These are phyloP conservation scores for Suillus clintonianus DNA, from an alignment of 768 basidiomycete genomes.

Conservation along the genomic window DNA sequence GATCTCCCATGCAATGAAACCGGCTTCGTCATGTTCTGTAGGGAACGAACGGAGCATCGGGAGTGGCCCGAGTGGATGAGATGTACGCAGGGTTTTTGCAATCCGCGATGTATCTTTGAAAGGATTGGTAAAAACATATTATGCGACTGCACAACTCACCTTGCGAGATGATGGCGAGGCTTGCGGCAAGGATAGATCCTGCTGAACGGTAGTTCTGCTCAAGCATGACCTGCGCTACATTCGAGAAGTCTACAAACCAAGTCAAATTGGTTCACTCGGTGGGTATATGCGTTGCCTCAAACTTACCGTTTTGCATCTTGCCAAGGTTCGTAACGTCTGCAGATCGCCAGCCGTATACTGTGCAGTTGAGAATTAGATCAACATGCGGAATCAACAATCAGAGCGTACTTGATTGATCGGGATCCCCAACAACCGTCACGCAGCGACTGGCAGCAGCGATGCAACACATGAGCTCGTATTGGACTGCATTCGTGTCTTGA, in stretches of 20 bases:
- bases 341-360: slow-evolving; percentile 86
- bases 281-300: background rate
- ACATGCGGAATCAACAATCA: background rate
- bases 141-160: slow-evolving; percentile 43
- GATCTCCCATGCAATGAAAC: slow-evolving; percentile 75
- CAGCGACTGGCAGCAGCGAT: slow-evolving; percentile 56
- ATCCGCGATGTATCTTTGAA: slow-evolving; percentile 70
- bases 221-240: slow-evolving; percentile 67
- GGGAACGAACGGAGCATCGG: slow-evolving; percentile 59
- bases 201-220: slow-evolving; percentile 91
- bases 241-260: slow-evolving; percentile 55
- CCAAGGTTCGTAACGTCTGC: slow-evolving; percentile 75
- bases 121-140: background rate
- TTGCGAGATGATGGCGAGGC: slow-evolving; percentile 80
- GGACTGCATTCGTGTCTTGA: slow-evolving; percentile 81
- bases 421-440: slow-evolving; percentile 86
- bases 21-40: slow-evolving; percentile 64
- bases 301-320: slow-evolving; percentile 65
- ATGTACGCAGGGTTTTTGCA: slow-evolving; percentile 69
- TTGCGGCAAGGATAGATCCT: slow-evolving; percentile 67
- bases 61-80: slow-evolving; percentile 59
- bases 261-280: background rate
- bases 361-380: background rate
- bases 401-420: slow-evolving; percentile 78
- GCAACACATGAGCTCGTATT: slow-evolving; percentile 76